phyloP scores from a whole-genome alignment of 257 asterid genomes.

The Jasminum sambac region DNA sequence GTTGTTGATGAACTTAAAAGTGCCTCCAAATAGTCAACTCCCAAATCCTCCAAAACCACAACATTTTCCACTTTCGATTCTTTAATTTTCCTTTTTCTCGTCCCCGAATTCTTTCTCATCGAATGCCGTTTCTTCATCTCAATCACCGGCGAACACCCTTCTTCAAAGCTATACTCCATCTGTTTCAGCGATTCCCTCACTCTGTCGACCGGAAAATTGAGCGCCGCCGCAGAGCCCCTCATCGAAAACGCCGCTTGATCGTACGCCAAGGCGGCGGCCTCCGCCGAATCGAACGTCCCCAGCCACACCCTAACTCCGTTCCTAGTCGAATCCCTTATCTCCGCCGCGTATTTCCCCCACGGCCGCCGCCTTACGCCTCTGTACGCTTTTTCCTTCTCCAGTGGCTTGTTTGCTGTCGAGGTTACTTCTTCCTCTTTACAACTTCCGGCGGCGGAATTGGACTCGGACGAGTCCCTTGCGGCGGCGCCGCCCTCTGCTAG shows the following conservation, averaged over 20 bases:
- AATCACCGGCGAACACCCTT: conserved; percentile 74
- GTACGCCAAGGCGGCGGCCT: conserved; percentile 85
- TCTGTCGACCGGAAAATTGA: conserved; percentile 70
- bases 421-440: conserved; percentile 56
- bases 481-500: conserved; percentile 29
- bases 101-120: conserved; percentile 37
- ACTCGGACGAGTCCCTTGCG: conserved; percentile 26
- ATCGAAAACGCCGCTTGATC: conserved; percentile 81
- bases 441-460: conserved; percentile 27
- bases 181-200: conserved; percentile 58
- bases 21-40: conserved; percentile 60
- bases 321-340: conserved; percentile 80
- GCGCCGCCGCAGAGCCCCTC: conserved; percentile 72
- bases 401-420: conserved; percentile 17
- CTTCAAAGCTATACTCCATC: conserved; percentile 53
- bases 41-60: conserved; percentile 81
- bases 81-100: conserved; percentile 23
- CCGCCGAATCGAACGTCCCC: conserved; percentile 82
- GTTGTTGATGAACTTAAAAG: conserved; percentile 45
- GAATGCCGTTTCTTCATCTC: conserved; percentile 66
- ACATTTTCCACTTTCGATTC: conserved; percentile 30
- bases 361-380: conserved; percentile 82
- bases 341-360: conserved; percentile 92
- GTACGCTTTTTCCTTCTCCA: conserved; percentile 36
- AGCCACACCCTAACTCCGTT: conserved; percentile 83